phyloP scores from a whole-genome alignment of 1,139 yeast genomes.

The Suhomyces wounanorum region DNA sequence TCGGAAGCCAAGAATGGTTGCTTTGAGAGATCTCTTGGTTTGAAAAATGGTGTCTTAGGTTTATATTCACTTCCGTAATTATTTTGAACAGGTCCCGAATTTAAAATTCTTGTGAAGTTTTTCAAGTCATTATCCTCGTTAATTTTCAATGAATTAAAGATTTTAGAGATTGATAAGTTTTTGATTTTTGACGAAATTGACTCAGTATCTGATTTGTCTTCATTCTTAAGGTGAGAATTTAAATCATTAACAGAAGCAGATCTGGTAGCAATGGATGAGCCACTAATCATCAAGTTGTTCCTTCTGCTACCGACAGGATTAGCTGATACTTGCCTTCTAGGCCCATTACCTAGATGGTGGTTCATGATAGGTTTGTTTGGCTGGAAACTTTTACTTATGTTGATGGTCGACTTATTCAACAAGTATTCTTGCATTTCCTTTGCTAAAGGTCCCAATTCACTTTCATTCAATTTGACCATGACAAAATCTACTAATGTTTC shows the following conservation, averaged over 20 bases:
- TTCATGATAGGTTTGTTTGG: constrained; percentile 37
- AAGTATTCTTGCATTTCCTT: constrained; percentile 65
- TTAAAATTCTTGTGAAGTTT: constrained; percentile 39
- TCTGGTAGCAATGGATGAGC: constrained; percentile 31
- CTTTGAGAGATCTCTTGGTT: constrained; percentile 35
- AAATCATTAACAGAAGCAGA: constrained; percentile 36
- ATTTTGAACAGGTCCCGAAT: constrained; percentile 45
- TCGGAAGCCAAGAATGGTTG: constrained; percentile 59
- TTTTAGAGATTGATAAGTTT: constrained; percentile 42
- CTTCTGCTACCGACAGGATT: constrained; percentile 34
- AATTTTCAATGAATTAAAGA: constrained; percentile 46
- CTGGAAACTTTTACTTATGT: constrained; percentile 44
- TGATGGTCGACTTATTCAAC: constrained; percentile 51
- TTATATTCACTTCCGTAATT: constrained; percentile 51
- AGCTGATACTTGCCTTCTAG: constrained; percentile 37
- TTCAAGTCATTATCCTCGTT: constrained; percentile 45
- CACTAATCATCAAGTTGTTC: constrained; percentile 33
- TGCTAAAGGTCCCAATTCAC: constrained; percentile 66
- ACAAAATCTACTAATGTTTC: constrained; percentile 76
- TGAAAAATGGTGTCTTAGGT: constrained; percentile 57
- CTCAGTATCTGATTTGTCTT: constrained; percentile 31
- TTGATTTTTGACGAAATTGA: constrained; percentile 43
- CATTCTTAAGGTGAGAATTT: constrained; percentile 17
- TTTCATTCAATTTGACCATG: constrained; percentile 62
- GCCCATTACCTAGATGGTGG: constrained; percentile 24